A percentile compares a stretch with the other conserved stretches of the same genome.
Conservation (phyloP, 2,329 filamentous ascomycete genomes). For the Fusarium caatingaense region DNA sequence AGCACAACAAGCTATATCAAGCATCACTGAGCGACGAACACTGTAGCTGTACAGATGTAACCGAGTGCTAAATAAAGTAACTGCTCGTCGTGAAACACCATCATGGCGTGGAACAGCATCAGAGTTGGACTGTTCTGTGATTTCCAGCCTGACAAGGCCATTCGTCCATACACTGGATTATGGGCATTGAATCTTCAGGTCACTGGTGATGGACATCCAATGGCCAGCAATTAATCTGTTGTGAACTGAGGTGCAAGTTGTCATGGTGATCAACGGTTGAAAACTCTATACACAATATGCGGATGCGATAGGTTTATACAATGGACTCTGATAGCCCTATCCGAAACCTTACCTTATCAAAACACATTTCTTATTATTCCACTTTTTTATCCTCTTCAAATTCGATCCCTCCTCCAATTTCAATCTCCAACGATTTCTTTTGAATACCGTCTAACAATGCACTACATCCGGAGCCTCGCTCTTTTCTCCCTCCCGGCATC, state of each 20-base stretch:
- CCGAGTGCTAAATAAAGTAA: background rate
- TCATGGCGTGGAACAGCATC: background rate
- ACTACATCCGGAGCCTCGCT: background rate
- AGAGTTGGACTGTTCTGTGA: background rate
- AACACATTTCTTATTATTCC: background rate
- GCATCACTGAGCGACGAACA: background rate
- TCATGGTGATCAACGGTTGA: background rate
- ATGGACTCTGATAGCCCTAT: background rate
- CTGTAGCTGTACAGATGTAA: background rate
- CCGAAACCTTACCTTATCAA: background rate
- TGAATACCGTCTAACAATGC: background rate
- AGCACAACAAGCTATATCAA: background rate
- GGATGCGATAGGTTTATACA: background rate
- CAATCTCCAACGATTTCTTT: background rate
- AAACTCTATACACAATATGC: background rate
- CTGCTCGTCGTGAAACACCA: accelerated
- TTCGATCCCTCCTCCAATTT: background rate
- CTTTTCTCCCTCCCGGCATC: background rate
- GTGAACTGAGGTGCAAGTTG: background rate
- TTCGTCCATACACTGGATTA: too few species aligned
- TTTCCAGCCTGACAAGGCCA: too few species aligned
- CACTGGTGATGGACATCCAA: too few species aligned
- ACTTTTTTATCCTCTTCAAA: background rate
- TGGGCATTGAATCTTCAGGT: too few species aligned
- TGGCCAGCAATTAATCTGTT: too few species aligned